These are phyloP conservation scores for Pleurotus tuber-regium DNA, from an alignment of 768 basidiomycete species.

Conservation along the genomic window DNA sequence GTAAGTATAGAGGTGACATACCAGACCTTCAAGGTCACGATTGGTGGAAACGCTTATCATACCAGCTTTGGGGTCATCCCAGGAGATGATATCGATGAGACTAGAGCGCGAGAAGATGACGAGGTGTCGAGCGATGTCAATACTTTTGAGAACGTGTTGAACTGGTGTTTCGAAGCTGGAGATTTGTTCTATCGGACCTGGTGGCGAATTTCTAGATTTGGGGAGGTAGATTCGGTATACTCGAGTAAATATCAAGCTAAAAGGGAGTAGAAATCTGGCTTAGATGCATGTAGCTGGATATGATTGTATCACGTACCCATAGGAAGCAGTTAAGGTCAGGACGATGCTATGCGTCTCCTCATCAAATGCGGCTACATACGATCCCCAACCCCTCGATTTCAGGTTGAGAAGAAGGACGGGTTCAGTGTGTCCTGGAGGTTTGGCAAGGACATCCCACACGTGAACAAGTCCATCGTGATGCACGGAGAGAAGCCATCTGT, in stretches of 20 bases:
- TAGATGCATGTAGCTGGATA: too few species aligned
- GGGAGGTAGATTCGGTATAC: constrained; percentile 20
- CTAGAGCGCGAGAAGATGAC: constrained; percentile 28
- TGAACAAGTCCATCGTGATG: background rate
- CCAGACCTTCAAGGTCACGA: constrained; percentile 32
- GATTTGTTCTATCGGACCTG: constrained; percentile 17
- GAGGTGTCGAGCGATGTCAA: constrained; percentile 30
- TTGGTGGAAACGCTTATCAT: constrained; percentile 13
- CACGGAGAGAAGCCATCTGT: constrained; percentile 6
- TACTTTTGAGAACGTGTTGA: constrained; percentile 28
- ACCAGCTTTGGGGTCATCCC: constrained; percentile 22
- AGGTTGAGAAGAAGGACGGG: background rate
- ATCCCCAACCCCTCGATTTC: constrained; percentile 18
- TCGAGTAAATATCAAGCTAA: constrained; percentile 20
- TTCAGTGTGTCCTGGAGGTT: background rate
- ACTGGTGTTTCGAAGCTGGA: constrained; percentile 18
- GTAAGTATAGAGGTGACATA: too few species aligned
- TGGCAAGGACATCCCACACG: constrained; percentile 1
- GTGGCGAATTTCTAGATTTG: background rate
- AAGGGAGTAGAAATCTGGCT: too few species aligned
- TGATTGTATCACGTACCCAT: constrained; percentile 21
- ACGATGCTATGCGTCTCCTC: constrained; percentile 20
- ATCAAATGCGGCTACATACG: constrained; percentile 22
- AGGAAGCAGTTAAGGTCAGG: constrained; percentile 23
- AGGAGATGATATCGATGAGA: constrained; percentile 36